A percentile compares a stretch with the other conserved stretches of the same genome.
Evolutionary conservation across 768 basidiomycete species (phyloP).

Genomic region (Terana coerulea): DNA sequence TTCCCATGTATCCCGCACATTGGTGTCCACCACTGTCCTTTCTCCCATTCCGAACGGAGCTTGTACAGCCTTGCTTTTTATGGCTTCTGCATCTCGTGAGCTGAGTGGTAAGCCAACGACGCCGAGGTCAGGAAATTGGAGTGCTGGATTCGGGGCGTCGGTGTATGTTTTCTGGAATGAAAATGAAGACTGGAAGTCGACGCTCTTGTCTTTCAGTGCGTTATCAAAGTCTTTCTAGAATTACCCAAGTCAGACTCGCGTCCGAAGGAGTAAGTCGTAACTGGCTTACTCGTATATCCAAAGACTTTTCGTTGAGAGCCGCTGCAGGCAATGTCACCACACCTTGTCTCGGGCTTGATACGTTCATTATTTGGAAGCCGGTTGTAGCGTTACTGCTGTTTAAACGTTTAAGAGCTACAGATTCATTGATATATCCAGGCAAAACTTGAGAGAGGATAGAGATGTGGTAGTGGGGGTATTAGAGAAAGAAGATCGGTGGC

Average conservation of each 20-base stretch:
- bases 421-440: no score
- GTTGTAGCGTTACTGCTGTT: no score
- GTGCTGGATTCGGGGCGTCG: conserved; percentile 38
- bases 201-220: neutral
- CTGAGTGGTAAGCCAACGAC: conserved; percentile 40
- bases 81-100: conserved; percentile 33
- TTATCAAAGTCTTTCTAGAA: neutral
- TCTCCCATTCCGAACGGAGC: conserved; percentile 46
- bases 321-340: no score
- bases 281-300: no score
- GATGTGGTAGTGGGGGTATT: no score
- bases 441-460: no score
- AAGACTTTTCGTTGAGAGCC: no score
- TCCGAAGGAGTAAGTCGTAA: no score
- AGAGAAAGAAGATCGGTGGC: no score
- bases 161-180: conserved; percentile 26
- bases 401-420: no score
- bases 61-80: conserved; percentile 33
- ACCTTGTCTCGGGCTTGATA: no score
- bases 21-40: conserved; percentile 38
- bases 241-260: neutral
- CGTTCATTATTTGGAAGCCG: no score
- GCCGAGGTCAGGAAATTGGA: conserved; percentile 38
- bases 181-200: conserved; percentile 4
- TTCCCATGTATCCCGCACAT: conserved; percentile 49